phyloP scores from a whole-genome alignment of 495 filamentous ascomycete genomes.

The Tuber microsphaerosporum region DNA sequence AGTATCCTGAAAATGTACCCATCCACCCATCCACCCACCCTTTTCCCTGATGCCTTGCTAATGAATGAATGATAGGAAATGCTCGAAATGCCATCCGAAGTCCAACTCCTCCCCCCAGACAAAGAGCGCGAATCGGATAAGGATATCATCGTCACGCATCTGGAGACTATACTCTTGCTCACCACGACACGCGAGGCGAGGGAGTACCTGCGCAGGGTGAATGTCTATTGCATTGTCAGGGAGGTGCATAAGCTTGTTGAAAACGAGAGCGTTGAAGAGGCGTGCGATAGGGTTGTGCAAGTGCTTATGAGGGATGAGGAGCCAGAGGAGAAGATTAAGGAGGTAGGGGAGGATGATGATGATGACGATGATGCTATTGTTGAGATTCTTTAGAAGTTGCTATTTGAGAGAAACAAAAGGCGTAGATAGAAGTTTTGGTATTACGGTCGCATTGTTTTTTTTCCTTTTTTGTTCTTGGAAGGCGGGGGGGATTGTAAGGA shows the following conservation, averaged over 20 bases:
- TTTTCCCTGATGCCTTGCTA: slow-evolving; percentile 45
- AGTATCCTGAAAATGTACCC: slow-evolving; percentile 60
- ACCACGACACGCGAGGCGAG: slow-evolving; percentile 71
- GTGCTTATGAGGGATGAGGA: slow-evolving; percentile 79
- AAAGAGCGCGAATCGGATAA: slow-evolving; percentile 72
- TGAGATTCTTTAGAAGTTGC: slow-evolving; percentile 41
- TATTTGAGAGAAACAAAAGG: not conserved
- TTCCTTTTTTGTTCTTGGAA: not conserved
- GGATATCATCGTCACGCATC: slow-evolving; percentile 69
- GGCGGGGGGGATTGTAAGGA: not conserved
- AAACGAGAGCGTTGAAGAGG: slow-evolving; percentile 73
- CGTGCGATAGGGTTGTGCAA: slow-evolving; percentile 83
- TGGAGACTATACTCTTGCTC: slow-evolving; percentile 78
- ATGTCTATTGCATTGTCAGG: slow-evolving; percentile 80
- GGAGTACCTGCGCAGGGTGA: slow-evolving; percentile 62
- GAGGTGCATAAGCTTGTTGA: slow-evolving; percentile 75
- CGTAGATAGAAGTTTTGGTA: not conserved
- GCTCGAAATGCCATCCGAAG: slow-evolving; percentile 70
- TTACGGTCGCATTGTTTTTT: not conserved
- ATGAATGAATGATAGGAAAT: slow-evolving; percentile 49
- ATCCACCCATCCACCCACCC: slow-evolving; percentile 55
- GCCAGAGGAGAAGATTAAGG: slow-evolving; percentile 18
- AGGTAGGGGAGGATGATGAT: slow-evolving; percentile 42
- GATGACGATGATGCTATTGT: slow-evolving; percentile 48
- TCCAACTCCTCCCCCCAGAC: slow-evolving; percentile 79